Evolutionary conservation across 257 asterid genomes (phyloP).

Genomic region (Lantana camara): DNA sequence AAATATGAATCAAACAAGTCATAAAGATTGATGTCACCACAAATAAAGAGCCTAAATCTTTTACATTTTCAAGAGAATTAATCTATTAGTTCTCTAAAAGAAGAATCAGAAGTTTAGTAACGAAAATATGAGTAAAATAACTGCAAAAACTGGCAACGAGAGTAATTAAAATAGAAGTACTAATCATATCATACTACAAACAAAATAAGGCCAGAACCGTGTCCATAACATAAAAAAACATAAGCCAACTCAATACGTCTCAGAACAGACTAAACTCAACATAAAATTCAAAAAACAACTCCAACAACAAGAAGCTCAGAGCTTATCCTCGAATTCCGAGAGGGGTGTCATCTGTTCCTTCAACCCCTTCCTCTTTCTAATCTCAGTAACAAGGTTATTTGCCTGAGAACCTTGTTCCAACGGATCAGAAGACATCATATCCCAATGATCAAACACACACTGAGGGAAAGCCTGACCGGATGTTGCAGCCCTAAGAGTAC

Average conservation of each 20-base stretch:
- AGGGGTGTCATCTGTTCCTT: conserved; percentile 56
- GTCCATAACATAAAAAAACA: no score
- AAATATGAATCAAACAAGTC: conserved; percentile 30
- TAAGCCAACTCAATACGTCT: no score
- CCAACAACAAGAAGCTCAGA: conserved; percentile 23
- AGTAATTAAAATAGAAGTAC: no score
- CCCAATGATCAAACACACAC: conserved; percentile 55
- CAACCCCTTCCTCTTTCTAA: conserved; percentile 52
- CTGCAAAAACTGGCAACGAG: no score
- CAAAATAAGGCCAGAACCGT: no score
- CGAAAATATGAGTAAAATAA: no score
- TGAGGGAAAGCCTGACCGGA: conserved; percentile 57
- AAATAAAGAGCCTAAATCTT: conserved; percentile 14
- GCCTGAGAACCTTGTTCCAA: conserved; percentile 36
- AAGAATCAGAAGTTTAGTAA: background rate
- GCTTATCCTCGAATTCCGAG: conserved; percentile 44
- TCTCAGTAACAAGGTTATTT: conserved; percentile 36
- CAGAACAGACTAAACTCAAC: background rate
- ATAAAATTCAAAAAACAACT: background rate
- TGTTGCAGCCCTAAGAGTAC: conserved; percentile 48
- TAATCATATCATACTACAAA: no score
- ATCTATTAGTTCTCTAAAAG: background rate
- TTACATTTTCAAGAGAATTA: background rate
- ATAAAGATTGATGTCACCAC: conserved; percentile 13
- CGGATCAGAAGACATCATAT: conserved; percentile 46